Percentiles rank a stretch among this genome's conserved stretches.
These are phyloP conservation scores for Penicillium egyptiacum DNA, from an alignment of 495 filamentous ascomycete genomes.

Conservation along the genomic window DNA sequence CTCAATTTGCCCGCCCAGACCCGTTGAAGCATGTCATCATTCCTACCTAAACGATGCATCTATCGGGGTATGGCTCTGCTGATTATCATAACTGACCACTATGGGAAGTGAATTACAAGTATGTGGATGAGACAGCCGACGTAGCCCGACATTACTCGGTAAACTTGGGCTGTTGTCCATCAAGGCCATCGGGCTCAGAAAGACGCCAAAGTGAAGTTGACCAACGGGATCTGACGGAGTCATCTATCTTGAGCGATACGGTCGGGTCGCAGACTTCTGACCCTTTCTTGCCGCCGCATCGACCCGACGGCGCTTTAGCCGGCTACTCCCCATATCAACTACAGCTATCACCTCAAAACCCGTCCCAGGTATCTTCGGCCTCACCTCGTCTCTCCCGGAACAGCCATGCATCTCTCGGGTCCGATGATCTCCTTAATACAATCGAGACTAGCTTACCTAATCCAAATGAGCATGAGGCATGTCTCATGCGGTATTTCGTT, in stretches of 20 bases:
- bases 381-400: slow-evolving; percentile 18
- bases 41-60: not conserved
- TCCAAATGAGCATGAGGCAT: slow-evolving; percentile 29
- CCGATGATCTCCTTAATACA: not conserved
- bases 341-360: slow-evolving; percentile 14
- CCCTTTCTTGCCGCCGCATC: slow-evolving; percentile 5
- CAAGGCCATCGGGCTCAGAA: not conserved
- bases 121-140: slow-evolving; percentile 26
- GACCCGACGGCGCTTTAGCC: slow-evolving; percentile 5
- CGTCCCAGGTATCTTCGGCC: slow-evolving; percentile 15
- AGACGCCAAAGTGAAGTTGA: slow-evolving; percentile 9
- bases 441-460: slow-evolving; percentile 9
- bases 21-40: not conserved
- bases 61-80: not conserved
- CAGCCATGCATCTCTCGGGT: slow-evolving; percentile 16
- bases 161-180: slow-evolving; percentile 8
- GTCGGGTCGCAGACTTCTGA: slow-evolving; percentile 11
- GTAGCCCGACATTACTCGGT: slow-evolving; percentile 19
- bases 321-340: slow-evolving; percentile 14
- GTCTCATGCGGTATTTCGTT: slow-evolving; percentile 35
- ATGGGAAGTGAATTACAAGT: slow-evolving; percentile 18
- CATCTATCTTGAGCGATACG: slow-evolving; percentile 10
- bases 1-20: not conserved
- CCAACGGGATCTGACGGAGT: slow-evolving; percentile 4
- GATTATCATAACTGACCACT: not conserved